A percentile compares a stretch with the other conserved stretches of the same genome.
phyloP scores from a whole-genome alignment of 345 rosid genomes.

The Anastatica hierochuntica region DNA sequence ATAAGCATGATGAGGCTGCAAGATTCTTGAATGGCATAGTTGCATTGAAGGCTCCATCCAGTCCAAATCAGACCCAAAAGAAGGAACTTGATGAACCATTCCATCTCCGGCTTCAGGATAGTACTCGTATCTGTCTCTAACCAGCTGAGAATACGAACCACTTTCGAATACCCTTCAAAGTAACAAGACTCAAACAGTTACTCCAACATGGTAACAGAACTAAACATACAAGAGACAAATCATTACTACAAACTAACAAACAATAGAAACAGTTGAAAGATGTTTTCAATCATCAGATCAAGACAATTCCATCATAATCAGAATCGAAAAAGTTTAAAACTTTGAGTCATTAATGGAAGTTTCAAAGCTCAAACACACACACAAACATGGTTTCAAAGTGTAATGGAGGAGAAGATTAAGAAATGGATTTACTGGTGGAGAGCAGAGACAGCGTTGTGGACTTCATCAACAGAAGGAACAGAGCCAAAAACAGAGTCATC shows the following conservation, averaged over 20 bases:
- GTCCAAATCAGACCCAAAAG: constrained; percentile 45
- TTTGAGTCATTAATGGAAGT: constrained; percentile 6
- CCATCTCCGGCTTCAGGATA: constrained; percentile 28
- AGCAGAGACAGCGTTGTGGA: constrained; percentile 64
- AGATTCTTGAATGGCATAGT: too few relatives aligned
- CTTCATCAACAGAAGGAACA: constrained; percentile 82
- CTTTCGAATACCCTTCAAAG: constrained; percentile 54
- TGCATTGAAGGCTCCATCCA: constrained; percentile 81
- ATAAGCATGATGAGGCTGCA: constrained; percentile 42
- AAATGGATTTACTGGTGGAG: constrained; percentile 40
- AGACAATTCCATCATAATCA: constrained; percentile 19
- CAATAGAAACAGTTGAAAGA: too few relatives aligned
- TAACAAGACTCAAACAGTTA: not conserved
- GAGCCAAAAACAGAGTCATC: constrained; percentile 46
- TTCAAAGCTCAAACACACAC: too few relatives aligned
- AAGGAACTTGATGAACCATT: constrained; percentile 32
- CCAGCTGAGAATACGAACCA: constrained; percentile 26
- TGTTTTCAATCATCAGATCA: constrained; percentile 5
- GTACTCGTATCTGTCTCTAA: constrained; percentile 42
- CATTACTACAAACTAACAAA: too few relatives aligned
- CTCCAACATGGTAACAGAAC: too few relatives aligned
- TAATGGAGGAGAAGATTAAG: too few relatives aligned
- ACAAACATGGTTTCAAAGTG: too few relatives aligned
- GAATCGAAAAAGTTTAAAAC: not conserved
- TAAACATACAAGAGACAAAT: too few relatives aligned